phyloP scores from a whole-genome alignment of 257 asterid genomes.

The Craterostigma plantagineum region DNA sequence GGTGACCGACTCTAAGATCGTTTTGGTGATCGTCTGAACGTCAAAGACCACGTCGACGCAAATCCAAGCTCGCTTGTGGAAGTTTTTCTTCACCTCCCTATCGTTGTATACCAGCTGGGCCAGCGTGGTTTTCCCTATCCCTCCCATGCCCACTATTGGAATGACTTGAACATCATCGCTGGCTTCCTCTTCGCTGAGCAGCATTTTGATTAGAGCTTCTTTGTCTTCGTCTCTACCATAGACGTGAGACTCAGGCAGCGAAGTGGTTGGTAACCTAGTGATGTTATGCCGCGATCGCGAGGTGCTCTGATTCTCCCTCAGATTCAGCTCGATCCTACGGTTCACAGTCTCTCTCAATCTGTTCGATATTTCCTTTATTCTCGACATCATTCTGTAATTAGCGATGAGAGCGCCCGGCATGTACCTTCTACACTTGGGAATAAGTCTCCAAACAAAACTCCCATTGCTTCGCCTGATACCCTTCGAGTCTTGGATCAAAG shows the following conservation, averaged over 20 bases:
- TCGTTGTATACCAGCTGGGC: conserved; percentile 36
- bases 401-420: conserved; percentile 22
- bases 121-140: conserved; percentile 48
- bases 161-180: conserved; percentile 19
- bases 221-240: conserved; percentile 44
- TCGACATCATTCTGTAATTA: conserved; percentile 25
- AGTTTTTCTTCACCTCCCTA: conserved; percentile 13
- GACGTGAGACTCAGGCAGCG: conserved; percentile 37
- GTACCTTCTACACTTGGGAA: conserved; percentile 24
- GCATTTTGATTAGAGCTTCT: conserved; percentile 21
- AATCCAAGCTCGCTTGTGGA: conserved; percentile 28
- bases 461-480: conserved; percentile 13
- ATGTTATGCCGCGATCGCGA: conserved; percentile 8
- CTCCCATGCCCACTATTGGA: conserved; percentile 65
- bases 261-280: conserved; percentile 29
- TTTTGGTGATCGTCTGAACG: conserved; percentile 22
- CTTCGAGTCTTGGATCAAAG: conserved; percentile 15
- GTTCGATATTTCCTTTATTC: conserved; percentile 21
- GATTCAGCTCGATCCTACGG: conserved; percentile 19
- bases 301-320: conserved; percentile 16
- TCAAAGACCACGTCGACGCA: conserved; percentile 37
- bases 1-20: conserved; percentile 16
- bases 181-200: conserved; percentile 16
- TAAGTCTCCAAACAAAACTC: conserved; percentile 18
- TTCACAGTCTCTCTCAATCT: conserved; percentile 17